Evolutionary conservation across 2,329 filamentous ascomycete species (phyloP), one percentile per base, ranked within the genome.

Genomic region (Aschersonia sp.): DNA sequence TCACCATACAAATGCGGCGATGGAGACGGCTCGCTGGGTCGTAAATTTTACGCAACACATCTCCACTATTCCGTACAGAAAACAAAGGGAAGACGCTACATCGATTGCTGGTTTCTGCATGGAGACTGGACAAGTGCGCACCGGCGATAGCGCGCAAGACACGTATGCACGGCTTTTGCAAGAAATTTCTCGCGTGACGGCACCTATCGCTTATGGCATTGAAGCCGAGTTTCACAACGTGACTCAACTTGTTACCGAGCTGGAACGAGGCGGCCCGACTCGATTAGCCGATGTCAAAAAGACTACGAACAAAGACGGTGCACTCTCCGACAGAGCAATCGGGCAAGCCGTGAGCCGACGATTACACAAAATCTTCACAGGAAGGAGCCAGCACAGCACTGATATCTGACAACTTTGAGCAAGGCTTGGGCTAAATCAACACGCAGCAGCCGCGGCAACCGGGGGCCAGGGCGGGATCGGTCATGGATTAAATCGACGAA

Each of bases 91-190:
- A 48, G 62, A 63, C 35, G 60, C 64, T 45, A 68, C 68, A 47
- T 70, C 73, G 1, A 68, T 73, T 10, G 79, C 78, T 1, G 71
- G 75, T 0, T 90, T 90, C 60, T 89, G 85, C 63, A 88, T 89
- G 82, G 84, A 87, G 47, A 69, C 71, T 1, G 85, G 85, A 0
- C 85, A 90, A 63, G 82, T 90, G 42, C 78, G 77, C 47, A 76
- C 79, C 0, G 85, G 85, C 31, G 76, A 83, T 31, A 75, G 78
- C 42, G 65, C 72, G 2, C 61, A 67, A 6, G 85, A 89, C 55
- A 86, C 80, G 0, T 90, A 83, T 52, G 68, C 79, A 43, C 77
- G 78, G 53, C 86, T 90, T 84, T 66, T 92, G 46, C 81, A 87
- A 62, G 81, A 88, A 63, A 77, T 89, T 41, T 71, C 71, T 11